Base-by-base conservation (phyloP, 768 basidiomycete species). In the Pisolithus sp. region DNA sequence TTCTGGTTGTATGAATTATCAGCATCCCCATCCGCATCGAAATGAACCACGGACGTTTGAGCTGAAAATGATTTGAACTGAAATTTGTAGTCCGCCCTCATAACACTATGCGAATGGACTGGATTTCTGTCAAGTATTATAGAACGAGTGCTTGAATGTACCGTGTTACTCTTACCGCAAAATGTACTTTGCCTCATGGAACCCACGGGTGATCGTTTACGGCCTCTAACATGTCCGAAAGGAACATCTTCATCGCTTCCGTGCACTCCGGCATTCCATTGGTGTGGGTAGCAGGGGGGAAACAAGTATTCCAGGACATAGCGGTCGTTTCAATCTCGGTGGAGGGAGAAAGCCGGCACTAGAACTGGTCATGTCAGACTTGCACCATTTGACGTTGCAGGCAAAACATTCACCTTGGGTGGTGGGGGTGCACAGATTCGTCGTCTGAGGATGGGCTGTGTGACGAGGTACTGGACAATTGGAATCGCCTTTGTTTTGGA, bases 201-300 rank as follows among this genome's bases (percentile, higher is more conserved):
- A 24, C 87, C 95, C 95, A 98, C 34, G 98, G 68, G 48, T 82
- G 72, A 48, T 87, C 76, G 51, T 87, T 82, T 12, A 97, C 89
- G 1, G 93, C 94, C 62, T 85, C 89, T 21, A 95, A 69, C 48
- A 99, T 81, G 67, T 92, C 89, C 42, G 85, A 91, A 30, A 78
- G 72, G 5, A 86, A 81, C 46, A 96, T 82, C 69, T 88, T 91
- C 61, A 91, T 72, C 23, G 89, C 85, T 55, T 89, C 86, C 13
- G 80, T 60, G 62, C 89, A 95, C 7, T 63, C 64, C 1, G 87
- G 86, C 41, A 75, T 71, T 38, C 79, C 81, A 53, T 81, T 82
- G 69, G 71, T 0, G 76, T 74, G 2, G 59, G 61, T 17, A 62
- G 63, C 24, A 50, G 56, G 0, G 67, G 62, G 12, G 58, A 64